Conservation (phyloP, 768 basidiomycete species). For the Lactarius psammicola region DNA sequence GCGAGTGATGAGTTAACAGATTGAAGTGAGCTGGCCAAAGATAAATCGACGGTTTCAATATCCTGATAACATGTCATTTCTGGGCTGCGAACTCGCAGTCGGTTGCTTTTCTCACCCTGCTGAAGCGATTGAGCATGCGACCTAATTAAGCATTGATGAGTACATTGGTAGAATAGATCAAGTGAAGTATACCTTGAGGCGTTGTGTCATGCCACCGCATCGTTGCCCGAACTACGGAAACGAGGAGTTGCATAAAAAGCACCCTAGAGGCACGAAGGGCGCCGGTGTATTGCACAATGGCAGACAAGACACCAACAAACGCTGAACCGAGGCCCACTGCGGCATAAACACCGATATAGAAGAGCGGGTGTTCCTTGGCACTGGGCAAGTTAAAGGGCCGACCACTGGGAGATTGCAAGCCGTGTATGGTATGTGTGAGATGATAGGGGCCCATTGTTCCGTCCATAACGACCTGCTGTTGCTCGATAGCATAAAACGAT, state of each 20-base stretch:
- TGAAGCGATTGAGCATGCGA: conserved; percentile 84
- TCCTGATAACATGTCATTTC: conserved; percentile 45
- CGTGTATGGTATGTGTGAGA: conserved; percentile 25
- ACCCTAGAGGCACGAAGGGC: conserved; percentile 42
- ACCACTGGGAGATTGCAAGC: conserved; percentile 13
- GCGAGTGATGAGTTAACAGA: conserved; percentile 78
- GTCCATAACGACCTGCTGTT: conserved; percentile 31
- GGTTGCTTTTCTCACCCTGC: conserved; percentile 46
- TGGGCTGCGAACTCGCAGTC: background rate
- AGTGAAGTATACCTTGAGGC: conserved; percentile 55
- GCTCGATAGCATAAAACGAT: conserved; percentile 31
- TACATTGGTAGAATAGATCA: conserved; percentile 9
- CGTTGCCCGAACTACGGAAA: conserved; percentile 72
- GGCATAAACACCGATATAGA: conserved; percentile 69
- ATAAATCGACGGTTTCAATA: conserved; percentile 82
- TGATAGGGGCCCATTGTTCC: conserved; percentile 32
- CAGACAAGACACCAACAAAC: conserved; percentile 46
- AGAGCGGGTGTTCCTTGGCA: conserved; percentile 60
- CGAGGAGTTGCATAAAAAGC: conserved; percentile 53
- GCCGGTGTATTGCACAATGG: conserved; percentile 59
- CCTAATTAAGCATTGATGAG: conserved; percentile 40
- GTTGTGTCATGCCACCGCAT: conserved; percentile 86
- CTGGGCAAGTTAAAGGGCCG: conserved; percentile 39
- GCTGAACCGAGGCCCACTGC: conserved; percentile 54
- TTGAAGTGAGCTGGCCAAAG: conserved; percentile 64